Evolutionary conservation across 345 rosid species (phyloP).

Genomic region (Cardamine occulta): DNA sequence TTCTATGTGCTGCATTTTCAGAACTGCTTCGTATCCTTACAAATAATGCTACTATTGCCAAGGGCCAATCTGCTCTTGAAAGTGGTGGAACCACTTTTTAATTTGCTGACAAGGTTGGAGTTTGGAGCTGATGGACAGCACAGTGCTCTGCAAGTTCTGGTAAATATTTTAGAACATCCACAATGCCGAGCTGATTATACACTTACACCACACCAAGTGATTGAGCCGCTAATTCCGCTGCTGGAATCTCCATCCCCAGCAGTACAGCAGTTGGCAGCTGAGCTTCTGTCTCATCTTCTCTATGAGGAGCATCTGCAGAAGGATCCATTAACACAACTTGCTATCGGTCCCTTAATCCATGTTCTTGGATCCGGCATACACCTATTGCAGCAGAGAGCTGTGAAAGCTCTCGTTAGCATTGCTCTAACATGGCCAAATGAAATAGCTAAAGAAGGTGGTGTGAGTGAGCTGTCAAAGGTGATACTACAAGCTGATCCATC

Average conservation of each 20-base stretch:
- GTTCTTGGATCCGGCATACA: slow-evolving; percentile 89
- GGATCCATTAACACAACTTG: slow-evolving; percentile 79
- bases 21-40: slow-evolving; percentile 94
- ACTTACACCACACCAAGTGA: slow-evolving; percentile 81
- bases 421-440: slow-evolving; percentile 91
- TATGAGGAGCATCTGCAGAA: slow-evolving; percentile 88
- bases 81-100: slow-evolving; percentile 92
- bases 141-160: slow-evolving; percentile 92
- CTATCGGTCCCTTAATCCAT: slow-evolving; percentile 82
- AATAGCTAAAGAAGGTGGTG: slow-evolving; percentile 98
- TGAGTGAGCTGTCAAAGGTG: slow-evolving; percentile 85
- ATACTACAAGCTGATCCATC: slow-evolving; percentile 94
- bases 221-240: slow-evolving; percentile 92
- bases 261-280: slow-evolving; percentile 96
- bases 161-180: slow-evolving; percentile 93
- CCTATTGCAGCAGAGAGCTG: slow-evolving; percentile 95
- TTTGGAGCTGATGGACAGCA: slow-evolving; percentile 95
- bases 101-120: slow-evolving; percentile 72
- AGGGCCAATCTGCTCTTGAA: slow-evolving; percentile 90
- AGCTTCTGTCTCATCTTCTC: slow-evolving; percentile 94
- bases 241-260: slow-evolving; percentile 94
- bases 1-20: slow-evolving; percentile 88
- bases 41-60: slow-evolving; percentile 94
- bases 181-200: slow-evolving; percentile 86
- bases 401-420: slow-evolving; percentile 94